phyloP scores from a whole-genome alignment of 345 rosid genomes.

The Angophora floribunda region DNA sequence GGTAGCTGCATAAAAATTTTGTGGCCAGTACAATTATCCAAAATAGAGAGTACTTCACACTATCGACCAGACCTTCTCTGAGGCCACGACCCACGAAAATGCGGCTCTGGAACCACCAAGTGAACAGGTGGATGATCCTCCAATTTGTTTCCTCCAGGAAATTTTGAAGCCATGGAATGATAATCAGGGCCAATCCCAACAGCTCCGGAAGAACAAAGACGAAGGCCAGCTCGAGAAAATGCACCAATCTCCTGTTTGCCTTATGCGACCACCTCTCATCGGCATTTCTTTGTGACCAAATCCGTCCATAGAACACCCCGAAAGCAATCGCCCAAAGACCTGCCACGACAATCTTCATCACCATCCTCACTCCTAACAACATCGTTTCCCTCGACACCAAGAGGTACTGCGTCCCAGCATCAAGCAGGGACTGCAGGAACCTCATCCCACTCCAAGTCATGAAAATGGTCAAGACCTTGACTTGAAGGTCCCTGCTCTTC shows the following conservation, averaged over 20 bases:
- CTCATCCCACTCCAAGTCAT: slow-evolving; percentile 76
- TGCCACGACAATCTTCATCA: slow-evolving; percentile 55
- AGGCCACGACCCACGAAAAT: slow-evolving; percentile 82
- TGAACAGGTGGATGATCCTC: slow-evolving; percentile 41
- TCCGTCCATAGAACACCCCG: slow-evolving; percentile 58
- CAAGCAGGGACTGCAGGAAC: slow-evolving; percentile 63
- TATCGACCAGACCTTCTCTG: slow-evolving; percentile 77
- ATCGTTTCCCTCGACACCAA: slow-evolving; percentile 54
- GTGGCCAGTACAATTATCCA: slow-evolving; percentile 76
- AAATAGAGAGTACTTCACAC: slow-evolving; percentile 57
- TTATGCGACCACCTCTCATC: slow-evolving; percentile 51
- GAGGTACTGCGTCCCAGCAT: slow-evolving; percentile 81
- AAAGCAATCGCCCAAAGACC: slow-evolving; percentile 61
- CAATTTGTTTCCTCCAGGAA: slow-evolving; percentile 60
- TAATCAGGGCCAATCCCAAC: slow-evolving; percentile 48
- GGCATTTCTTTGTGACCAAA: slow-evolving; percentile 68
- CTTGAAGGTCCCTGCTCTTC: slow-evolving; percentile 42
- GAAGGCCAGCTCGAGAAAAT: slow-evolving; percentile 54
- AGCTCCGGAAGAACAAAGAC: slow-evolving; percentile 68
- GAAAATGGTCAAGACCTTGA: slow-evolving; percentile 60
- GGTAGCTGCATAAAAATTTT: slow-evolving; percentile 72
- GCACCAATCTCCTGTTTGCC: slow-evolving; percentile 45
- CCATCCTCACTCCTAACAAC: slow-evolving; percentile 63
- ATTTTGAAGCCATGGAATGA: slow-evolving; percentile 78
- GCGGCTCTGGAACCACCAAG: slow-evolving; percentile 88